These are phyloP conservation scores for Phytophthora nicotianae DNA, from an alignment of 352 stramenopile genomes.

Conservation along the genomic window DNA sequence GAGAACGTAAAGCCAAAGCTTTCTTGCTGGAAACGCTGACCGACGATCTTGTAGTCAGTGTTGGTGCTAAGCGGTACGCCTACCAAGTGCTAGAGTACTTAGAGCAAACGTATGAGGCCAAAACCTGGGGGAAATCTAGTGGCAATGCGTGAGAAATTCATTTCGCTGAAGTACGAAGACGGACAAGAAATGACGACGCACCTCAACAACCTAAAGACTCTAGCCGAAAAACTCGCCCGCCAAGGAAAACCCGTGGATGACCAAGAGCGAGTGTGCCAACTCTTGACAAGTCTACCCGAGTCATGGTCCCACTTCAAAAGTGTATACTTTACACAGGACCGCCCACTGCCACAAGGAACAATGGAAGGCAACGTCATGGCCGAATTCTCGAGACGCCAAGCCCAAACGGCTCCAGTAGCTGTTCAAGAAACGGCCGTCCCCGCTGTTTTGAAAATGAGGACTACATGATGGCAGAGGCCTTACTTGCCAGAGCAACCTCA, in stretches of 20 bases:
- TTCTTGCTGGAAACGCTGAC: not conserved
- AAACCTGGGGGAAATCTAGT: slow-evolving; percentile 1
- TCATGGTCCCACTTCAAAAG: slow-evolving; percentile 1
- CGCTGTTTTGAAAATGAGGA: too few relatives aligned
- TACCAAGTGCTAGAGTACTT: slow-evolving; percentile 1
- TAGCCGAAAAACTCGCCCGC: not conserved
- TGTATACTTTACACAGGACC: slow-evolving; percentile 1
- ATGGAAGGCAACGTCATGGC: slow-evolving; percentile 3
- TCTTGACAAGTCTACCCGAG: not conserved
- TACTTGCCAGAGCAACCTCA: not conserved
- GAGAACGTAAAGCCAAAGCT: not conserved
- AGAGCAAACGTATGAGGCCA: not conserved
- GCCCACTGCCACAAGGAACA: not conserved
- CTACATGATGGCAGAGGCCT: too few relatives aligned
- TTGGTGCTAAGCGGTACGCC: not conserved
- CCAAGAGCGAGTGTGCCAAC: not conserved
- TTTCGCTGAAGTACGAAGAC: slow-evolving; percentile 3
- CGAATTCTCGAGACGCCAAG: too few relatives aligned
- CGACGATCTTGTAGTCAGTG: not conserved
- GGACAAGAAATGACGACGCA: not conserved
- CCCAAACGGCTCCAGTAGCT: too few relatives aligned
- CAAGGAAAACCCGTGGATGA: slow-evolving; percentile 1
- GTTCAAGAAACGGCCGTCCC: too few relatives aligned
- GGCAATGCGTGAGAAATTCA: slow-evolving; percentile 2
- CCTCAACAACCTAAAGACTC: slow-evolving; percentile 3